Evolutionary conservation across 768 basidiomycete species (phyloP).

Genomic region (Lactarius sanguifluus): DNA sequence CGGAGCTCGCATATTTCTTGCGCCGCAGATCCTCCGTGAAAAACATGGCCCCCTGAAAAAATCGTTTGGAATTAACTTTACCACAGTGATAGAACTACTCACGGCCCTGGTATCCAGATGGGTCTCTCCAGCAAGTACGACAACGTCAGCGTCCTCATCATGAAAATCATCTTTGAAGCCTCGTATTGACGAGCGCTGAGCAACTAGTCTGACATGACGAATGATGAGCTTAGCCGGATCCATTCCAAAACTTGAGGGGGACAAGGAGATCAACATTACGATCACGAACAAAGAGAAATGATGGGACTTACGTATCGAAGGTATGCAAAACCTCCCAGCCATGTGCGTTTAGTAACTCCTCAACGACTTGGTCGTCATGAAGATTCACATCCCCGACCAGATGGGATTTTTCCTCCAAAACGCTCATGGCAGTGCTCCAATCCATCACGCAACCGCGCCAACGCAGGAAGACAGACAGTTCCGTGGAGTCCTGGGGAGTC

Average conservation of each 20-base stretch:
- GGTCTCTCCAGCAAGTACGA: constrained; percentile 43
- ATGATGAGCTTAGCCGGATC: constrained; percentile 46
- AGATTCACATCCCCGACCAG: constrained; percentile 17
- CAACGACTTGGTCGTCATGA: constrained; percentile 35
- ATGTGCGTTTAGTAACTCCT: constrained; percentile 37
- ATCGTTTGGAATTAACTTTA: not conserved
- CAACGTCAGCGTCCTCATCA: constrained; percentile 38
- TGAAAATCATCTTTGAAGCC: constrained; percentile 44
- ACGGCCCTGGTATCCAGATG: constrained; percentile 43
- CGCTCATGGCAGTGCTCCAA: constrained; percentile 5
- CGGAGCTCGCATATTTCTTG: constrained; percentile 16
- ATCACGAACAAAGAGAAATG: not conserved
- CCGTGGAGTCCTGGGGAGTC: constrained; percentile 8
- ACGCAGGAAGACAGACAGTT: constrained; percentile 8
- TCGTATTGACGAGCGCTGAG: constrained; percentile 38
- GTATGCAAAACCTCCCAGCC: constrained; percentile 46
- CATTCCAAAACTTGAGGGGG: constrained; percentile 40
- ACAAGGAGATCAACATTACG: not conserved
- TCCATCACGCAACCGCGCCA: constrained; percentile 6
- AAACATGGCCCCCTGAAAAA: constrained; percentile 24
- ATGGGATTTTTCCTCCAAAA: not conserved
- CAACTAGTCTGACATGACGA: constrained; percentile 39
- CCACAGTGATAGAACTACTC: constrained; percentile 28
- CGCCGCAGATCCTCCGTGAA: constrained; percentile 20
- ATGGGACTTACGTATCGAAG: constrained; percentile 40